A percentile compares a stretch with the other conserved stretches of the same genome.
These are phyloP conservation scores for Lolium perenne DNA, from an alignment of 176 grass and related monocot genomes.

Conservation along the genomic window DNA sequence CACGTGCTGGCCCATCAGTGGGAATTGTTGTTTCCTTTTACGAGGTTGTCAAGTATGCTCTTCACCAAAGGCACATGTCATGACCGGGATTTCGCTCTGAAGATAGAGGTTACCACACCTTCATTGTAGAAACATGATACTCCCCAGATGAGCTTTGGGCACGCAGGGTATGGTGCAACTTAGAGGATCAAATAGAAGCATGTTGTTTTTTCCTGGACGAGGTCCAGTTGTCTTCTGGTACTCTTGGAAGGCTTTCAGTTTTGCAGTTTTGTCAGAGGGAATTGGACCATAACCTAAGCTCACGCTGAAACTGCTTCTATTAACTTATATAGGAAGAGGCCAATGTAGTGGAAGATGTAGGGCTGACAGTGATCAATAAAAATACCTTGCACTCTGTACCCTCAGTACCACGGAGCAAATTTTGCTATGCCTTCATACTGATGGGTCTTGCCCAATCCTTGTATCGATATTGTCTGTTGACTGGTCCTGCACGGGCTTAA, in stretches of 20 bases:
- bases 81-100: conserved; percentile 29
- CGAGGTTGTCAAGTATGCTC: conserved; percentile 83
- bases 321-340: conserved; percentile 45
- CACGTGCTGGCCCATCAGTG: conserved; percentile 91
- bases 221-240: conserved; percentile 12
- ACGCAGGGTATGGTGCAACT: conserved; percentile 6
- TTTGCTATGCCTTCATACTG: conserved; percentile 24
- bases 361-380: conserved; percentile 34
- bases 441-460: background rate
- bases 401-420: background rate
- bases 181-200: conserved; percentile 37
- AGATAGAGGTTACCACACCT: background rate
- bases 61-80: conserved; percentile 60
- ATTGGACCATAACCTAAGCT: conserved; percentile 42
- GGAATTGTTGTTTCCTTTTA: conserved; percentile 96
- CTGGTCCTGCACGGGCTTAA: background rate
- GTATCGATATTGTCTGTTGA: too few relatives aligned
- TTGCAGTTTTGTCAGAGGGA: conserved; percentile 44
- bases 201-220: conserved; percentile 23
- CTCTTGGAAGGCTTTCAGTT: conserved; percentile 18
- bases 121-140: conserved; percentile 23
- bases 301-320: conserved; percentile 11
- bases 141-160: conserved; percentile 18
- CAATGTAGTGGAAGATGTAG: conserved; percentile 44
- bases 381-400: conserved; percentile 23